Evolutionary conservation across 495 filamentous ascomycete genomes (phyloP).

Genomic region (Penicillium arizonense): DNA sequence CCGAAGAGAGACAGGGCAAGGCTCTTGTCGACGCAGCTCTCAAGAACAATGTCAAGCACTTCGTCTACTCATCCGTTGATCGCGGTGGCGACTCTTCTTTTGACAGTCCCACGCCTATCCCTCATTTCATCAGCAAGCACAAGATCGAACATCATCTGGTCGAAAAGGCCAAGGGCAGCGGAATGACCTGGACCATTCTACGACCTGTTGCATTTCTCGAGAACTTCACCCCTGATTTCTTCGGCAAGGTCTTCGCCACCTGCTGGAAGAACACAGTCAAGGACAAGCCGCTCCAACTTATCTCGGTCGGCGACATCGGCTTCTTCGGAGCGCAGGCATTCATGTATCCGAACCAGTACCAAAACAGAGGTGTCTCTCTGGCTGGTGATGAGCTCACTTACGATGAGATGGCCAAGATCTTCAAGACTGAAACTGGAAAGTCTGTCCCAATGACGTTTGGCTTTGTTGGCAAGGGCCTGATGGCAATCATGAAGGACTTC

Average conservation of each 20-base stretch:
- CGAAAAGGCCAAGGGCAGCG: constrained; percentile 20
- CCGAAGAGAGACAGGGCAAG: constrained; percentile 58
- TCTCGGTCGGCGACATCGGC: constrained; percentile 61
- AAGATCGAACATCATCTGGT: constrained; percentile 60
- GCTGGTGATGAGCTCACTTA: constrained; percentile 59
- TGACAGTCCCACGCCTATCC: constrained; percentile 53
- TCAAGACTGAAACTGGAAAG: constrained; percentile 44
- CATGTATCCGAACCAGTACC: constrained; percentile 39
- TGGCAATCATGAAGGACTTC: constrained; percentile 51
- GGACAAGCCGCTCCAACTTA: constrained; percentile 53
- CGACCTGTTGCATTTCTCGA: constrained; percentile 66
- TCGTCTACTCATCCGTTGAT: constrained; percentile 68
- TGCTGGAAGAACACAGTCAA: constrained; percentile 43
- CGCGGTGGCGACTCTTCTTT: constrained; percentile 57
- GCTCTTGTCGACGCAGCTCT: constrained; percentile 56
- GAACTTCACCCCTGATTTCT: constrained; percentile 55
- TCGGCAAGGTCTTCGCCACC: constrained; percentile 56
- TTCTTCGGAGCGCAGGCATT: constrained; percentile 61
- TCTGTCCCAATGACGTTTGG: constrained; percentile 48
- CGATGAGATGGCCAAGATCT: constrained; percentile 44
- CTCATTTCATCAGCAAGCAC: constrained; percentile 63
- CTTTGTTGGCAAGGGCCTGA: constrained; percentile 33
- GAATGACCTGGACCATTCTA: constrained; percentile 58
- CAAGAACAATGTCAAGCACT: constrained; percentile 52
- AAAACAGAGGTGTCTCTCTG: constrained; percentile 43